Evolutionary conservation across 2,329 filamentous ascomycete genomes (phyloP).

Genomic region (Celoporthe dispersa): DNA sequence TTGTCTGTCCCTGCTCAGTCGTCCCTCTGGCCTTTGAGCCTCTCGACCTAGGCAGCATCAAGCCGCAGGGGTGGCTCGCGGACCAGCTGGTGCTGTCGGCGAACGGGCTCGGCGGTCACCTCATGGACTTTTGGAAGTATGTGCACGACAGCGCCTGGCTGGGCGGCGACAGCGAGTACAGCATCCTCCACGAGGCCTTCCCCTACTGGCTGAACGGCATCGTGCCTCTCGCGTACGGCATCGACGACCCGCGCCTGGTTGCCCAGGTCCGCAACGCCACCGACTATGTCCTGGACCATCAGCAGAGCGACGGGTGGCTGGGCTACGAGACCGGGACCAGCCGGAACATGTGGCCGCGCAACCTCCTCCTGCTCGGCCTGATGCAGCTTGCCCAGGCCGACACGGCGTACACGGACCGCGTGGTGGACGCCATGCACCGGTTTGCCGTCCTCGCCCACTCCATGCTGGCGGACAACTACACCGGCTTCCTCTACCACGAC

Average conservation of each 20-base stretch:
- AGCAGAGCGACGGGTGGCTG: slow-evolving; percentile 60
- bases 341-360: slow-evolving; percentile 57
- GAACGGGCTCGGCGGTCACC: slow-evolving; percentile 14
- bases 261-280: slow-evolving; percentile 50
- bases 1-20: slow-evolving; percentile 1
- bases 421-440: slow-evolving; percentile 53
- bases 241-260: slow-evolving; percentile 54
- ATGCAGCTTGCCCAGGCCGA: slow-evolving; percentile 56
- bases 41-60: slow-evolving; percentile 30
- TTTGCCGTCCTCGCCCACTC: slow-evolving; percentile 53
- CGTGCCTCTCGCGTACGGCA: slow-evolving; percentile 57
- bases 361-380: slow-evolving; percentile 54
- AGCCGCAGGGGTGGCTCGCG: slow-evolving; percentile 26
- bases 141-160: slow-evolving; percentile 57
- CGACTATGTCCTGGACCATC: slow-evolving; percentile 51
- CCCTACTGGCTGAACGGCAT: slow-evolving; percentile 64
- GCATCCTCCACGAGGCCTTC: slow-evolving; percentile 55
- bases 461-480: slow-evolving; percentile 57
- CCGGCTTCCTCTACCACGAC: slow-evolving; percentile 50
- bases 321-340: slow-evolving; percentile 52
- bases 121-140: slow-evolving; percentile 60
- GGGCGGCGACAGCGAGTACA: slow-evolving; percentile 57
- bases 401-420: slow-evolving; percentile 43
- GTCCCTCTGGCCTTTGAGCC: slow-evolving; percentile 30
- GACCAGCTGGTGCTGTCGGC: slow-evolving; percentile 17